A percentile compares a stretch with the other conserved stretches of the same genome.
These are phyloP conservation scores for Xylaria nigripes DNA, from an alignment of 495 filamentous ascomycete species.

Conservation along the genomic window DNA sequence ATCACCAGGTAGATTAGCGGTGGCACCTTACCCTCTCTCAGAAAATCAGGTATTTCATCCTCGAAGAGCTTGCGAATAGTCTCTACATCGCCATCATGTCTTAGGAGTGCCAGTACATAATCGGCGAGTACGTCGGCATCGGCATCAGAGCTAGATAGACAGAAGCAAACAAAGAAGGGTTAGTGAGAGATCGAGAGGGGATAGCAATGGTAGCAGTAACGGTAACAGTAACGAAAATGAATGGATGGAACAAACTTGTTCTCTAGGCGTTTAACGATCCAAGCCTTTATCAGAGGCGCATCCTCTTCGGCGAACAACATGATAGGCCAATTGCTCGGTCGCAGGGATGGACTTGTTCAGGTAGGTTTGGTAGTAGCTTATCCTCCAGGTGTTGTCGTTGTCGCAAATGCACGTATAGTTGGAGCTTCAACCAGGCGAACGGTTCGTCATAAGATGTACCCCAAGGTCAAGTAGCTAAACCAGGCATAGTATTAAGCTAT, in stretches of 20 bases:
- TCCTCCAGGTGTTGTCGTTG: not conserved
- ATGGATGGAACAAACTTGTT: constrained; percentile 59
- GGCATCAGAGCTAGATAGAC: constrained; percentile 68
- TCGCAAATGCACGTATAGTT: not conserved
- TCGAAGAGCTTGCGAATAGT: constrained; percentile 66
- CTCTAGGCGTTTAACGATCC: constrained; percentile 85
- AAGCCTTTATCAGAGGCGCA: constrained; percentile 65
- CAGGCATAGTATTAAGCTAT: not conserved
- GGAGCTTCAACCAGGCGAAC: not conserved
- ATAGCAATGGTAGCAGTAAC: not conserved
- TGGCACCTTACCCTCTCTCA: constrained; percentile 59
- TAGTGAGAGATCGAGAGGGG: constrained; percentile 2
- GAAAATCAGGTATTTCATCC: constrained; percentile 77
- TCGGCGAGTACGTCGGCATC: constrained; percentile 93
- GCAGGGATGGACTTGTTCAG: not conserved
- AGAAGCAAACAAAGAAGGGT: constrained; percentile 9
- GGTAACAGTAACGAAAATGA: not conserved
- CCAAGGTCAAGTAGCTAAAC: not conserved
- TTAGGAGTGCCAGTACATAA: constrained; percentile 86
- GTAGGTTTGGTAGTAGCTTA: not conserved
- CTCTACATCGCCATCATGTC: constrained; percentile 67
- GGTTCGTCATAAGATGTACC: not conserved
- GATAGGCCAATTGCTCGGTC: constrained; percentile 9
- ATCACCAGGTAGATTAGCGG: not conserved
- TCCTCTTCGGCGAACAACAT: constrained; percentile 81